Conservation (phyloP, 306 rosid genomes). For the Potentilla sterilis region DNA sequence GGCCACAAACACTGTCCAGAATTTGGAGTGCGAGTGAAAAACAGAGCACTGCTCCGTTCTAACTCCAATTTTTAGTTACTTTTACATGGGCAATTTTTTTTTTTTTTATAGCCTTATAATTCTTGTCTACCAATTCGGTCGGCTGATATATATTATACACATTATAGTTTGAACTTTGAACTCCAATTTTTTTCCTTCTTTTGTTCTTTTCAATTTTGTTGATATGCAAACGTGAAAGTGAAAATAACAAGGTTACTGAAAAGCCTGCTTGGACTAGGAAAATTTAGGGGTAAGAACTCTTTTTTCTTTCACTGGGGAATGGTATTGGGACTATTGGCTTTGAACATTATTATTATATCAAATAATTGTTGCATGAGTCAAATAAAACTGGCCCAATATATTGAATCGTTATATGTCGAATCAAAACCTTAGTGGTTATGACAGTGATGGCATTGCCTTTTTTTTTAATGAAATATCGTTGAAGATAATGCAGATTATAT, state of each 20-base stretch:
- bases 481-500: not conserved
- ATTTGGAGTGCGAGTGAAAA: conserved; percentile 10
- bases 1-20: not conserved
- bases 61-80: not conserved
- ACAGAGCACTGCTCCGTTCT: conserved; percentile 1
- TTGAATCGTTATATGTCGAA: not conserved
- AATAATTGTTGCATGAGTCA: too few species aligned
- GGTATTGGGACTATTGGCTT: not conserved
- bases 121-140: not conserved
- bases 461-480: not conserved
- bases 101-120: not conserved
- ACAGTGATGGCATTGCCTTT: not conserved
- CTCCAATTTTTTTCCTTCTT: not conserved
- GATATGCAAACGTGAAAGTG: not conserved
- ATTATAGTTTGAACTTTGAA: not conserved
- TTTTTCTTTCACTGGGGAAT: not conserved
- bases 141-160: not conserved
- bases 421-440: not conserved
- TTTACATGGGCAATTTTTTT: not conserved
- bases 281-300: not conserved
- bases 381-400: not conserved
- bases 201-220: not conserved
- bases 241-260: not conserved
- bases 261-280: not conserved
- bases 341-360: too few species aligned